A percentile compares a stretch with the other conserved stretches of the same genome.
phyloP scores from a whole-genome alignment of 169 alveolate genomes.

The Plasmodium chabaudi region DNA sequence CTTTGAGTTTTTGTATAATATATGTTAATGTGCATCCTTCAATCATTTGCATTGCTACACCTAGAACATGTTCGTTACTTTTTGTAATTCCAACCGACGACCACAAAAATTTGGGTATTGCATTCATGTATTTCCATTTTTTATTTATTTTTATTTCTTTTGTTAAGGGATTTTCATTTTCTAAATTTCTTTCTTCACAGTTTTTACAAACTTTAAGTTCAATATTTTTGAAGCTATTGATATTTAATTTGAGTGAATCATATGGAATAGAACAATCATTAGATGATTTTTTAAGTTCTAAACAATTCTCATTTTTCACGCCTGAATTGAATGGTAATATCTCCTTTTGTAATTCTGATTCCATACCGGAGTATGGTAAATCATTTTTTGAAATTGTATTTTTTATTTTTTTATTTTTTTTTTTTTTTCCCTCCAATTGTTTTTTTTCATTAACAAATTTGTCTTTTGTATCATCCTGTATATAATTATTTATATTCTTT shows the following conservation, averaged over 20 bases:
- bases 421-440: no score
- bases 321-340: neutral
- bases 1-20: slow-evolving; percentile 77
- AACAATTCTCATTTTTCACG: neutral
- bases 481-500: no score
- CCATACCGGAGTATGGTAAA: no score
- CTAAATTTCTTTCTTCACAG: slow-evolving; percentile 21
- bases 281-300: no score
- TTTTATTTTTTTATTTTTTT: no score
- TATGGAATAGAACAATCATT: neutral
- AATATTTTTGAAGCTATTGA: slow-evolving; percentile 20
- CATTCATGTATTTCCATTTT: slow-evolving; percentile 4
- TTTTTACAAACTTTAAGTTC: slow-evolving; percentile 21
- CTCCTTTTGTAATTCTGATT: neutral
- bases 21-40: slow-evolving; percentile 81
- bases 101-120: slow-evolving; percentile 82
- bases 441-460: no score
- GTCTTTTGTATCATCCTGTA: no score
- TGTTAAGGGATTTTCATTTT: slow-evolving; percentile 36
- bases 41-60: slow-evolving; percentile 84
- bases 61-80: slow-evolving; percentile 74
- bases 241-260: slow-evolving; percentile 11
- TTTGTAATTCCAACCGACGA: slow-evolving; percentile 73
- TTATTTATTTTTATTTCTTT: slow-evolving; percentile 20
- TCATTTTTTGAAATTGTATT: no score